Evolutionary conservation across 139 green algal genomes (phyloP).

Genomic region (Chlamydomonas incerta): DNA sequence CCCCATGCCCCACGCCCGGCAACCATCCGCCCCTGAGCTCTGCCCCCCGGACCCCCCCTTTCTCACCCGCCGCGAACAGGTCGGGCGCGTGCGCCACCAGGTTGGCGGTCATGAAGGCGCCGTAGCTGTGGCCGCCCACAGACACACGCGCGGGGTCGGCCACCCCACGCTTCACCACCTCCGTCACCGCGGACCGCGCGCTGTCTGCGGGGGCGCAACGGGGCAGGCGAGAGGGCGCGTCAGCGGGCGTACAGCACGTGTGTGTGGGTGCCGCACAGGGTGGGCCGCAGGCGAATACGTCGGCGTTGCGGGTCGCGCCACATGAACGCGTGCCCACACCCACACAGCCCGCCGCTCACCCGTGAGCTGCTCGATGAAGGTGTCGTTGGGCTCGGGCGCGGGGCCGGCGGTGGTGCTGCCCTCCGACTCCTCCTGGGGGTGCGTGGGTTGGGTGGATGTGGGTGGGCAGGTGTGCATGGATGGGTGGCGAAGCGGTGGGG

Average conservation of each 20-base stretch:
- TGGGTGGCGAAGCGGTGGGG: too few relatives aligned
- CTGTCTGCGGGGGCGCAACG: conserved; percentile 34
- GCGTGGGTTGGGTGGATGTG: too few relatives aligned
- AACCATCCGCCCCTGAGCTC: too few relatives aligned
- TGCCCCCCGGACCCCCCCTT: not conserved
- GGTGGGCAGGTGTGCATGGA: too few relatives aligned
- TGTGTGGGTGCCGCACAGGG: too few relatives aligned
- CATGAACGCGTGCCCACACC: too few relatives aligned
- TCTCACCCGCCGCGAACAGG: conserved; percentile 88
- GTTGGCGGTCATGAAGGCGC: conserved; percentile 93
- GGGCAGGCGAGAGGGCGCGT: not conserved
- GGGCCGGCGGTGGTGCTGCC: conserved; percentile 27
- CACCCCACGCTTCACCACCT: conserved; percentile 83
- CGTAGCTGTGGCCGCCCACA: conserved; percentile 89
- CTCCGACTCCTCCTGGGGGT: not conserved
- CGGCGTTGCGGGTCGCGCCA: too few relatives aligned
- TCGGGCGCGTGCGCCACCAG: conserved; percentile 87
- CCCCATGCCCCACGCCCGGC: too few relatives aligned
- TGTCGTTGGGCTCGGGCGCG: conserved; percentile 93
- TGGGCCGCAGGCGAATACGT: too few relatives aligned
- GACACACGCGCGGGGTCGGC: conserved; percentile 81
- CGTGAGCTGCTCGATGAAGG: conserved; percentile 95
- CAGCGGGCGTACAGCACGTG: too few relatives aligned
- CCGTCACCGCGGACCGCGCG: conserved; percentile 65
- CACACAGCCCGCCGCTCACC: conserved; percentile 5